phyloP scores from a whole-genome alignment of 1,284 basidiomycete genomes.

The Pseudozyma thailandica region DNA sequence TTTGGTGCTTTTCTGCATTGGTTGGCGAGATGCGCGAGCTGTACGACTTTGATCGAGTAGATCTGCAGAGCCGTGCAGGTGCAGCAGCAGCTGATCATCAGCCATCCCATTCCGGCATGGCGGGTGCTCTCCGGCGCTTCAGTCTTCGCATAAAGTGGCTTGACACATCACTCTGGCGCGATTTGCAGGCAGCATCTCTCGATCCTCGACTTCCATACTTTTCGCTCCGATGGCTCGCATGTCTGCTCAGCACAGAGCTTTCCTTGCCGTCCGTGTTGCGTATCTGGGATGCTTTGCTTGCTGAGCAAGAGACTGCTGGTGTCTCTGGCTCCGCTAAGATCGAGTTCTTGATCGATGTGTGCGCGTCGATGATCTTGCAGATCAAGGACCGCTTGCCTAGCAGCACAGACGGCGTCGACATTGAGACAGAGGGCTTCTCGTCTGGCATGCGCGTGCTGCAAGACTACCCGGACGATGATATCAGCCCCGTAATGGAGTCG shows the following conservation, averaged over 20 bases:
- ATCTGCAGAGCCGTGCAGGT: constrained; percentile 35
- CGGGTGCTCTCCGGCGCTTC: constrained; percentile 50
- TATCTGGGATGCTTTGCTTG: constrained; percentile 64
- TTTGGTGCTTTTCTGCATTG: constrained; percentile 66
- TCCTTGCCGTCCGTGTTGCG: constrained; percentile 55
- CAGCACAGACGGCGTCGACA: constrained; percentile 18
- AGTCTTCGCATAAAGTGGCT: constrained; percentile 55
- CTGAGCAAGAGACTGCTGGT: constrained; percentile 44
- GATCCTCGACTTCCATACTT: constrained; percentile 65
- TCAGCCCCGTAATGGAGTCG: constrained; percentile 55
- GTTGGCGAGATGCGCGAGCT: constrained; percentile 64
- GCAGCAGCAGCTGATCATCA: constrained; percentile 12
- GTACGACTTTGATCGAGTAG: constrained; percentile 62
- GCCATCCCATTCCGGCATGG: constrained; percentile 48
- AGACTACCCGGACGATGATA: constrained; percentile 58
- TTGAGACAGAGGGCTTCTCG: constrained; percentile 55
- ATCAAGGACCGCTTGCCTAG: constrained; percentile 35
- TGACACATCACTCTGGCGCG: constrained; percentile 55
- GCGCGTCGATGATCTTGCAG: constrained; percentile 59
- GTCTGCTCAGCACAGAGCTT: constrained; percentile 61
- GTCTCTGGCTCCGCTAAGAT: constrained; percentile 49
- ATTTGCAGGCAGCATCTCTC: constrained; percentile 43
- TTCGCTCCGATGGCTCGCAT: constrained; percentile 65
- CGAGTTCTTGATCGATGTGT: constrained; percentile 64
- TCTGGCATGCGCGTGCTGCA: constrained; percentile 55